phyloP scores from a whole-genome alignment of 1,284 basidiomycete species.

The Ceratobasidium sp. region DNA sequence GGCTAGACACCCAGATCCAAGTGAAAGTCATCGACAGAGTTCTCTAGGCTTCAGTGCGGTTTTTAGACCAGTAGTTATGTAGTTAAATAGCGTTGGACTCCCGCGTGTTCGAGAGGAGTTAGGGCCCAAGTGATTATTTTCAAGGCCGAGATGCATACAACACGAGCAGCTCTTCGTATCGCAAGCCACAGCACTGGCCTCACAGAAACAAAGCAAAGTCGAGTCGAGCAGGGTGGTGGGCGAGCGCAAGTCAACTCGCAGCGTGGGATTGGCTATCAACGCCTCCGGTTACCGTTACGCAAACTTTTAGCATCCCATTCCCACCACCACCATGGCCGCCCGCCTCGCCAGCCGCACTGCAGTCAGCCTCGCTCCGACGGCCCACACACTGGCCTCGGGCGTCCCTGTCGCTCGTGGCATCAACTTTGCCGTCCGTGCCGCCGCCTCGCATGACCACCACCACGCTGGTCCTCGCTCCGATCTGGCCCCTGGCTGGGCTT shows the following conservation, averaged over 20 bases:
- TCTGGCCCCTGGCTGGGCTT: conserved; percentile 71
- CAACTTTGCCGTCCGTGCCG: conserved; percentile 73
- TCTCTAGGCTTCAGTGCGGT: no score
- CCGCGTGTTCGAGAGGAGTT: no score
- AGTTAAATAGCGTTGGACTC: no score
- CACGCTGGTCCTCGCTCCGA: conserved; percentile 73
- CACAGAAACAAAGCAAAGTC: background rate
- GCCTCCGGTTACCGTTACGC: conserved; percentile 26
- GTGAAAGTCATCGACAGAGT: no score
- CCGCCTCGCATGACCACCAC: conserved; percentile 68
- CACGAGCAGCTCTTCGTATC: background rate
- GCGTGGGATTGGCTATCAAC: conserved; percentile 30
- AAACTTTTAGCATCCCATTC: conserved; percentile 26
- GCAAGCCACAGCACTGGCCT: background rate
- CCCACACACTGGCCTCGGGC: conserved; percentile 78
- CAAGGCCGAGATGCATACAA: no score
- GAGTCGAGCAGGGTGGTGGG: conserved; percentile 24
- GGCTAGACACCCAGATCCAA: no score
- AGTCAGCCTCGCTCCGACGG: conserved; percentile 83
- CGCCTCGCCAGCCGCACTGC: conserved; percentile 57
- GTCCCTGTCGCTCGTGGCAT: conserved; percentile 74
- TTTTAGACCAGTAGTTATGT: no score
- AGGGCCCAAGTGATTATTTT: no score
- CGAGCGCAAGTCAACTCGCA: conserved; percentile 35
- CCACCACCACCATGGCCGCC: conserved; percentile 30